Evolutionary conservation across 495 filamentous ascomycete genomes (phyloP).

Genomic region (Cercophora scortea): DNA sequence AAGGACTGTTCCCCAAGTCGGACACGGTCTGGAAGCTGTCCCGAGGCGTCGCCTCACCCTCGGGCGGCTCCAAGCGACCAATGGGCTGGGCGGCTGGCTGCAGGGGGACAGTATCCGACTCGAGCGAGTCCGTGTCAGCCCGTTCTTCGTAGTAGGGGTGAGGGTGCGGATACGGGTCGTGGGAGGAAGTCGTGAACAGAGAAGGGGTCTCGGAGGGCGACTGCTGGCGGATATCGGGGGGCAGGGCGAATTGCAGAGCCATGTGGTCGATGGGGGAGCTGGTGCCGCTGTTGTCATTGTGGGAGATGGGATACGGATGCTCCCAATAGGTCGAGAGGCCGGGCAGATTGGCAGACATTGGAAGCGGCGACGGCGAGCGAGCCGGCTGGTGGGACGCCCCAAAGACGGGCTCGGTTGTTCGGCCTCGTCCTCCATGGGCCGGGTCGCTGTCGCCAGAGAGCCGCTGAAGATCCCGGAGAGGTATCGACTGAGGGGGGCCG

Average conservation of each 20-base stretch:
- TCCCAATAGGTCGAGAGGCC: constrained; percentile 43
- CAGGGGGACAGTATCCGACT: constrained; percentile 63
- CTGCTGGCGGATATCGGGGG: constrained; percentile 32
- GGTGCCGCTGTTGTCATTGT: constrained; percentile 21
- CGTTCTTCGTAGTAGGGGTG: constrained; percentile 44
- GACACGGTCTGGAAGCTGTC: constrained; percentile 54
- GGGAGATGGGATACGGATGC: constrained; percentile 21
- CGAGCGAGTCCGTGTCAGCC: constrained; percentile 50
- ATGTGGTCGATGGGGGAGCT: constrained; percentile 38
- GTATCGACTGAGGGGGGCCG: constrained; percentile 60
- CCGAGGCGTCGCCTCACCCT: constrained; percentile 51
- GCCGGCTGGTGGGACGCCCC: constrained; percentile 4
- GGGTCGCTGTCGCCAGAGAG: constrained; percentile 39
- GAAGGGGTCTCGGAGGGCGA: constrained; percentile 10
- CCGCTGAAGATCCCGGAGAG: constrained; percentile 70
- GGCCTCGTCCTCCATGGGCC: constrained; percentile 13
- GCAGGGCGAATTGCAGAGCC: constrained; percentile 40
- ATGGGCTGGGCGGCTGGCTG: constrained; percentile 59
- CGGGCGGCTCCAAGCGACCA: constrained; percentile 42
- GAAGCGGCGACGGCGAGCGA: constrained; percentile 17
- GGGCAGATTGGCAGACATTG: constrained; percentile 33
- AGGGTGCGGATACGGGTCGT: constrained; percentile 30
- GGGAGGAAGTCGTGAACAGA: constrained; percentile 20
- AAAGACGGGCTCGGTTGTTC: constrained; percentile 22
- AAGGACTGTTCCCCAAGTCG: constrained; percentile 34